These are phyloP conservation scores for Penicillium angulare DNA, from an alignment of 495 filamentous ascomycete species.

Conservation along the genomic window DNA sequence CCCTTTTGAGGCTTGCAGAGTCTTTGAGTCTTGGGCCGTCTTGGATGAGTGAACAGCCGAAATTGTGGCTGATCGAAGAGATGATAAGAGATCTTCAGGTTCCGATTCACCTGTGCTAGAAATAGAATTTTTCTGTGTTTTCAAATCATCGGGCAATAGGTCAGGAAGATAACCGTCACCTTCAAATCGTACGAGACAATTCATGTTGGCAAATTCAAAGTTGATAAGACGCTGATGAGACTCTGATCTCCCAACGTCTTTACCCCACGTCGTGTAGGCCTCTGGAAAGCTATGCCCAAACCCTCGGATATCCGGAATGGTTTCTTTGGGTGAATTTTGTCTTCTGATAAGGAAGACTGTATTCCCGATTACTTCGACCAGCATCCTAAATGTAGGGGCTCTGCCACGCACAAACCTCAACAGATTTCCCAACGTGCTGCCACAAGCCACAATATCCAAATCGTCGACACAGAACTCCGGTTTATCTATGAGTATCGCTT, in stretches of 20 bases:
- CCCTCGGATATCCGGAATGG: conserved; percentile 51
- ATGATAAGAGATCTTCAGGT: conserved; percentile 1
- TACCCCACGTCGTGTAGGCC: conserved; percentile 59
- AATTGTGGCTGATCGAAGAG: conserved; percentile 2
- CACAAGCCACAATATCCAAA: conserved; percentile 62
- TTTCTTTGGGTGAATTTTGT: conserved; percentile 53
- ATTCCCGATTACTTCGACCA: conserved; percentile 56
- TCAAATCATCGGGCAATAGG: background rate
- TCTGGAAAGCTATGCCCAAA: conserved; percentile 67
- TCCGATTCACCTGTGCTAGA: background rate
- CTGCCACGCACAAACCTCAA: conserved; percentile 51
- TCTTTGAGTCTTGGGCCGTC: background rate
- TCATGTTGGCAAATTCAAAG: conserved; percentile 57
- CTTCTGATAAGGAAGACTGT: conserved; percentile 62
- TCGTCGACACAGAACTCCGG: conserved; percentile 32
- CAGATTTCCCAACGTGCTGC: conserved; percentile 58
- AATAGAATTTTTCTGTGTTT: background rate
- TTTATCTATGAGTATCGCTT: conserved; percentile 36
- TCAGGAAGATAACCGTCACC: conserved; percentile 56
- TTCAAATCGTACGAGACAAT: conserved; percentile 58
- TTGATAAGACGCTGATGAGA: conserved; percentile 63
- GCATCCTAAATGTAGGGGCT: conserved; percentile 54
- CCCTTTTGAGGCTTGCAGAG: conserved; percentile 3
- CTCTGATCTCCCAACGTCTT: conserved; percentile 45
- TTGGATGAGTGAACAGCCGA: background rate